Evolutionary conservation across 169 alveolate species (phyloP).

Genomic region (Plasmodium chabaudi): DNA sequence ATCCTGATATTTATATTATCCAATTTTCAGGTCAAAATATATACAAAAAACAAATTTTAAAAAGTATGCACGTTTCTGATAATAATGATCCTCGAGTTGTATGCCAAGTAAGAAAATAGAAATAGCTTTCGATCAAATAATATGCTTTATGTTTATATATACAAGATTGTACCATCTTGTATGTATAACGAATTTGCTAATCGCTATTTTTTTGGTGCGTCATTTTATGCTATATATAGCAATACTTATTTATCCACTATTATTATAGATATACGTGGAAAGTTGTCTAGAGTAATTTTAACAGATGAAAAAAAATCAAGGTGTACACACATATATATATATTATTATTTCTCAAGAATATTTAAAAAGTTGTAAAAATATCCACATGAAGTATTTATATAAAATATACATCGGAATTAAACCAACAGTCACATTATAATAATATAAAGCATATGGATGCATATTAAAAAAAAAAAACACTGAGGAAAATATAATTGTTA

Average conservation of each 20-base stretch:
- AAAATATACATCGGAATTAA: conserved; percentile 56
- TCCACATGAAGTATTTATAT: conserved; percentile 65
- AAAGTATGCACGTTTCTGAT: conserved; percentile 56
- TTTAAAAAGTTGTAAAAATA: conserved; percentile 65
- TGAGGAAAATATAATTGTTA: conserved; percentile 23
- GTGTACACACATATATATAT: not conserved
- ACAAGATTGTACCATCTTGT: too few relatives aligned
- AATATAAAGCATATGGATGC: conserved; percentile 76
- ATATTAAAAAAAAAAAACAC: conserved; percentile 65
- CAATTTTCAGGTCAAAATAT: conserved; percentile 20
- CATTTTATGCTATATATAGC: too few relatives aligned
- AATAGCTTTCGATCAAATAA: not conserved
- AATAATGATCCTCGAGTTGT: conserved; percentile 10
- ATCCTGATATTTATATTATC: not conserved
- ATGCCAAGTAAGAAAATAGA: conserved; percentile 55
- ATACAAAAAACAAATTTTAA: conserved; percentile 46
- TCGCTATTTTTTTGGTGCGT: too few relatives aligned
- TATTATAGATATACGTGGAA: conserved; percentile 25
- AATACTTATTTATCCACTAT: not conserved
- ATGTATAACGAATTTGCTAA: too few relatives aligned
- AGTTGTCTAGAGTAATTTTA: conserved; percentile 3
- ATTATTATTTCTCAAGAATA: conserved; percentile 19
- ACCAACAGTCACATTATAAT: conserved; percentile 55
- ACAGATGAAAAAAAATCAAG: too few relatives aligned
- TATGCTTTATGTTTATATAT: not conserved